Conservation (phyloP, 1,284 basidiomycete genomes). For the Apiotrichum domesticum region DNA sequence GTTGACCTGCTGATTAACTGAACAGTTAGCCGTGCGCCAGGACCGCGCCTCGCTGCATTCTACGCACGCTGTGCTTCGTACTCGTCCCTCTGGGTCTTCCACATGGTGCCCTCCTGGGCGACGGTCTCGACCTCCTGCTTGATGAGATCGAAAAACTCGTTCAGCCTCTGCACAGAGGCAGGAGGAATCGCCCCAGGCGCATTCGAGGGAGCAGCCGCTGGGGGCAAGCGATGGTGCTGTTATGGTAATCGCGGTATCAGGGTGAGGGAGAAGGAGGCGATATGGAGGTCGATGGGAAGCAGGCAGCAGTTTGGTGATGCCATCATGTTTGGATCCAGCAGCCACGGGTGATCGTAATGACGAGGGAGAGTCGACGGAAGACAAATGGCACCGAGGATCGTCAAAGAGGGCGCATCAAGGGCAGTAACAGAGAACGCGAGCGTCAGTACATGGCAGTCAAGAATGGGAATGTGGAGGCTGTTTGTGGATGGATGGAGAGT, state of each 20-base stretch:
- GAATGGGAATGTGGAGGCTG: background rate
- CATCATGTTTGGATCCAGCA: no score
- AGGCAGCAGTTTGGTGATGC: no score
- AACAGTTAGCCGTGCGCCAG: background rate
- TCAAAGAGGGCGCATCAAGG: background rate
- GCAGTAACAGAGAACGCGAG: background rate
- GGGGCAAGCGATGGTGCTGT: conserved; percentile 43
- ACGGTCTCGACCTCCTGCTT: conserved; percentile 79
- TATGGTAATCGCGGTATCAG: background rate
- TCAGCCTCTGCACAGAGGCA: conserved; percentile 51
- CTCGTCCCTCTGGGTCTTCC: conserved; percentile 78
- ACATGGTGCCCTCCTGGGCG: conserved; percentile 60
- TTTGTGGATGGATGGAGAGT: background rate
- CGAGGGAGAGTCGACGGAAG: no score
- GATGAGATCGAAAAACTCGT: conserved; percentile 75
- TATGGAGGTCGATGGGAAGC: no score
- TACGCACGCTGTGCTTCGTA: conserved; percentile 75
- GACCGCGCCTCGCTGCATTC: background rate
- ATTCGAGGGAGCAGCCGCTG: conserved; percentile 26
- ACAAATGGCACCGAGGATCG: background rate
- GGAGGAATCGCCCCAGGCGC: conserved; percentile 23
- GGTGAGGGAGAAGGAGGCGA: background rate
- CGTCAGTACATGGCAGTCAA: background rate
- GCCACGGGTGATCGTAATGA: no score
- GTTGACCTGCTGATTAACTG: conserved; percentile 64